Base-by-base conservation (phyloP, 225 moss, liverwort and hornwort species). In the Pseudoscleropodium purum region DNA sequence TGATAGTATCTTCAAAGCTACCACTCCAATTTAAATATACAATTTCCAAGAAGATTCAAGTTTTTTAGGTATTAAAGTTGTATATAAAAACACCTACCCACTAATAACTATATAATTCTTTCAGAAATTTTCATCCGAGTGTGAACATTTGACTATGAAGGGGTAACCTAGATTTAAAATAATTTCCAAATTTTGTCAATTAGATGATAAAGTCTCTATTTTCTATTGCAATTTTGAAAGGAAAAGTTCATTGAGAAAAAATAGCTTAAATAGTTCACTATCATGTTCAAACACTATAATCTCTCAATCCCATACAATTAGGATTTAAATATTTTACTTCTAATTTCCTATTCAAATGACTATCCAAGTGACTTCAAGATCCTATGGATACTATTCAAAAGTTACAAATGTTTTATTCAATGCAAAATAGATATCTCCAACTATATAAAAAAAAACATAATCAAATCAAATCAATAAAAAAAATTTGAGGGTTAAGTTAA, bases 21-120 rank as follows among this genome's bases (percentile, higher is more conserved):
- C 5, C 2, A 19, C 13, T 13, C 0, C 0, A 1, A 19, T 33
- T 33, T 8, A 17, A 76, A 33, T 13, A 47, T 20, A 14, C 72
- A 72, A 26, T 24, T 70, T 70, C 7, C 4, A n/a, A n/a, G n/a
- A n/a, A n/a, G 10, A 30, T 43, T 27, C 9, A 27, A 74, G 16
- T n/a, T 43, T 43, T 26, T 3, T 27, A 27, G 10, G 10, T 9
- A 6, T 45, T 45, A 29, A 45, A 39, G 8, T 34, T 52, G 14
- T 34, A 7, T 52, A 52, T 13, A 12, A 77, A 51, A 77, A 33
- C 19, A 30, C 7, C 6, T 1, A 1, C 5, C 13, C 1, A 18
- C 33, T 18, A 45, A 11, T 30, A 30, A 75, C 18, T 30, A 30
- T 6, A 47, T 18, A 47, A 52, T 0, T 20, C 9, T 76, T 75